Evolutionary conservation across 306 rosid species (phyloP).

Genomic region (Dryas octopetala): DNA sequence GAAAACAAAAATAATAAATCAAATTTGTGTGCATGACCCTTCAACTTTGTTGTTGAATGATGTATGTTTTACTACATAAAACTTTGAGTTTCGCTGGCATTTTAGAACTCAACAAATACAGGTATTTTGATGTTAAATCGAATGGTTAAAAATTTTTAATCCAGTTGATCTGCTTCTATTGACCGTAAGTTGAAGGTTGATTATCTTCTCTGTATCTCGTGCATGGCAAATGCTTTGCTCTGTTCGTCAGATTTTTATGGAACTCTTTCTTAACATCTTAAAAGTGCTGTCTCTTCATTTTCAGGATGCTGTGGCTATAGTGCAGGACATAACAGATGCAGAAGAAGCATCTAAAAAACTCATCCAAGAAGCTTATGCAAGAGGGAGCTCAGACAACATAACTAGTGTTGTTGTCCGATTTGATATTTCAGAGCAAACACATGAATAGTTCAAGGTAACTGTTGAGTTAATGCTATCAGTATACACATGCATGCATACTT

Average conservation of each 20-base stretch:
- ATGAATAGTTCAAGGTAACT: not conserved
- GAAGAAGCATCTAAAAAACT: conserved; percentile 78
- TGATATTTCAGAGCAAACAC: conserved; percentile 43
- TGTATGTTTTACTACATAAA: no score
- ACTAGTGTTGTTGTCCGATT: conserved; percentile 86
- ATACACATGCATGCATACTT: no score
- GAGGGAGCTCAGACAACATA: conserved; percentile 89
- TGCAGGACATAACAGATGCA: conserved; percentile 65
- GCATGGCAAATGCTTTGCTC: no score
- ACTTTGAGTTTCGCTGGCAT: not conserved
- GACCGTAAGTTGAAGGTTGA: not conserved
- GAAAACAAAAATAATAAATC: no score
- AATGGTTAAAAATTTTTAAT: no score
- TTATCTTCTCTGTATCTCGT: not conserved
- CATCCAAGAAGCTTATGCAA: conserved; percentile 64
- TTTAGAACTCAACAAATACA: no score
- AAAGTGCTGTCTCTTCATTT: conserved; percentile 16
- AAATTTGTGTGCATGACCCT: not conserved
- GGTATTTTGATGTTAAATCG: no score
- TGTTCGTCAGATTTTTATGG: no score
- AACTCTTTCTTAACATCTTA: not conserved
- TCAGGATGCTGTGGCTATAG: conserved; percentile 80
- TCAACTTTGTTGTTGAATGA: not conserved
- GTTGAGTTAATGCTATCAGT: not conserved
- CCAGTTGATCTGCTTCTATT: no score